A percentile compares a stretch with the other conserved stretches of the same genome.
Conservation (phyloP, 345 rosid species). For the Eucalyptus regnans region DNA sequence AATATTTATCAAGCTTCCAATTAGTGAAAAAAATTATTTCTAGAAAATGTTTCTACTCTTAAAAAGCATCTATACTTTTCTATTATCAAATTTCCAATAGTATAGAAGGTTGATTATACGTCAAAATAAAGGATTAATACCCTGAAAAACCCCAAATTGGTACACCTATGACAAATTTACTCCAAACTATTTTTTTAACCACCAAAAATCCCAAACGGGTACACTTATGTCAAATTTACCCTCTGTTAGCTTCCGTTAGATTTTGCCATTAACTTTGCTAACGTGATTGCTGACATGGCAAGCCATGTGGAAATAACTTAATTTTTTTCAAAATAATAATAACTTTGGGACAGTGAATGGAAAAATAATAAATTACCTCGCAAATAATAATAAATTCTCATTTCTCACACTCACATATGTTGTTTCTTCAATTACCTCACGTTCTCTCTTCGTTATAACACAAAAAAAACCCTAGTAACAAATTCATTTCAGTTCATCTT, state of each 20-base stretch:
- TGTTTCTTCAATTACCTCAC: no score
- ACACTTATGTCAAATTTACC: no score
- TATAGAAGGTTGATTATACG: rapidly evolving
- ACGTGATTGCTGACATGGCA: rapidly evolving
- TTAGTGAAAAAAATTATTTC: not conserved
- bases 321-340: no score
- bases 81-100: not conserved
- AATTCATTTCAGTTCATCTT: rapidly evolving
- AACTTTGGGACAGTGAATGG: rapidly evolving
- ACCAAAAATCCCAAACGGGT: rapidly evolving
- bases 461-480: no score
- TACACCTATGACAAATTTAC: rapidly evolving
- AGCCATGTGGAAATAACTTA: no score
- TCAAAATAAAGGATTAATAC: not conserved
- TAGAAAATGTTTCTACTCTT: not conserved
- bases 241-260: rapidly evolving
- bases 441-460: no score
- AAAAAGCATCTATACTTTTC: not conserved
- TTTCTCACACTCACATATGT: no score
- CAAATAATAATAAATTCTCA: no score
- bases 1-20: not conserved
- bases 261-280: rapidly evolving
- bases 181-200: rapidly evolving
- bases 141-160: rapidly evolving
- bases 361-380: no score